A percentile compares a stretch with the other conserved stretches of the same genome.
phyloP scores from a whole-genome alignment of 2,329 filamentous ascomycete genomes.

The Aplosporella prunicola region DNA sequence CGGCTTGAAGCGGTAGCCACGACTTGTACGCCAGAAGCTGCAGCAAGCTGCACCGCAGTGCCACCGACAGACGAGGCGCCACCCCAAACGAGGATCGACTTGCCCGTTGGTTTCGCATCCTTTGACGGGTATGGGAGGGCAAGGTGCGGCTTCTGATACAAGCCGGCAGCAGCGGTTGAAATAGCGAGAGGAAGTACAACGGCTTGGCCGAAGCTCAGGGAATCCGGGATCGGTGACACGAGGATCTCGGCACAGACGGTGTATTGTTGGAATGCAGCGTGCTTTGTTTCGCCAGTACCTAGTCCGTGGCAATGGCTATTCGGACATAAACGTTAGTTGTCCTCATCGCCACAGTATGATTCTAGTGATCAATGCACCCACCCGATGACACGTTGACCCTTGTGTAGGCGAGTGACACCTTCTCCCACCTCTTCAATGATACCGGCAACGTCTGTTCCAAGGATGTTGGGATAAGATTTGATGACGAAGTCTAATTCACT shows the following conservation, averaged over 20 bases:
- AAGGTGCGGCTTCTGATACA: slow-evolving; percentile 33
- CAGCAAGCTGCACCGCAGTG: slow-evolving; percentile 26
- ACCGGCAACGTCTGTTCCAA: slow-evolving; percentile 31
- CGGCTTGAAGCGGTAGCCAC: slow-evolving; percentile 22
- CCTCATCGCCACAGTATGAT: too few relatives aligned
- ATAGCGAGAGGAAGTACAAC: slow-evolving; percentile 36
- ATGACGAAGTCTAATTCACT: background rate
- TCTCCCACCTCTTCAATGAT: slow-evolving; percentile 26
- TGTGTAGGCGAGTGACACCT: slow-evolving; percentile 4
- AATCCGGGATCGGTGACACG: slow-evolving; percentile 30
- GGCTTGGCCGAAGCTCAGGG: slow-evolving; percentile 29
- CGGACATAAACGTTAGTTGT: background rate
- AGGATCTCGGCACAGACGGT: slow-evolving; percentile 20
- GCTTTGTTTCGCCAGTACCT: slow-evolving; percentile 18
- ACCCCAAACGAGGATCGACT: slow-evolving; percentile 32
- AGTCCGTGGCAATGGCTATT: slow-evolving; percentile 13
- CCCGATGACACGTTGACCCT: slow-evolving; percentile 9
- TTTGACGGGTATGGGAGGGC: slow-evolving; percentile 30
- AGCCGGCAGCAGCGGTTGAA: slow-evolving; percentile 34
- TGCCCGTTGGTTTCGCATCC: slow-evolving; percentile 20
- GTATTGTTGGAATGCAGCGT: slow-evolving; percentile 27
- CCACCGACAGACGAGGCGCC: slow-evolving; percentile 28
- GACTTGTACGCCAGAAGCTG: slow-evolving; percentile 25
- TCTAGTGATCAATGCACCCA: too few relatives aligned
- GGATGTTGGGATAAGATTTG: slow-evolving; percentile 22